Evolutionary conservation across 2,329 filamentous ascomycete species (phyloP).

Genomic region (Sporothrix pseudoabietina): DNA sequence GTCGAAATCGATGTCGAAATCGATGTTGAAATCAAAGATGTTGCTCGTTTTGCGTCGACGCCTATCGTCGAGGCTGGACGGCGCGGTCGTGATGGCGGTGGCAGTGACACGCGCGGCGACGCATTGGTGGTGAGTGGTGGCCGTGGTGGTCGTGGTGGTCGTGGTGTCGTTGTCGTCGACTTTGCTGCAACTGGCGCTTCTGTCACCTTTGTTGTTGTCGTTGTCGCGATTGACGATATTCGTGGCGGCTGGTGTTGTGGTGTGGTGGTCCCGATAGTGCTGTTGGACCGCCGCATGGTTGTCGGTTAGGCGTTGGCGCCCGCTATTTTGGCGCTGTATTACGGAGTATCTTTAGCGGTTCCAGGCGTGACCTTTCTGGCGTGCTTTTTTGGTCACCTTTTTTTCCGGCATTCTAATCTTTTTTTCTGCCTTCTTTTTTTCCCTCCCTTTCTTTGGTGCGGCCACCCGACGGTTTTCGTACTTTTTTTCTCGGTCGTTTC

Average conservation of each 20-base stretch:
- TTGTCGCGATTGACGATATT: not conserved
- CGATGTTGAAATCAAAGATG: not conserved
- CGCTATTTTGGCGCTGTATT: not conserved
- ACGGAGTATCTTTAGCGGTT: not conserved
- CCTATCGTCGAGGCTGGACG: conserved; percentile 13
- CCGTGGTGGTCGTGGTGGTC: not conserved
- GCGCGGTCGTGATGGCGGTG: conserved; percentile 8
- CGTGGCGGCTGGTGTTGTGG: conserved; percentile 10
- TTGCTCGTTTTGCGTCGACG: conserved; percentile 1
- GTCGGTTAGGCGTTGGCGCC: not conserved
- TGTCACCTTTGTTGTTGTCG: not conserved
- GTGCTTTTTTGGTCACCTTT: not conserved
- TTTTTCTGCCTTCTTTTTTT: not conserved
- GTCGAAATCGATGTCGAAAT: no score
- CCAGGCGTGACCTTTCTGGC: not conserved
- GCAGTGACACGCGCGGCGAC: conserved; percentile 19
- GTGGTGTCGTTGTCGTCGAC: not conserved
- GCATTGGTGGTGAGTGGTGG: conserved; percentile 16
- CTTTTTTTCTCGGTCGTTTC: not conserved
- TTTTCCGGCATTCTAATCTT: not conserved
- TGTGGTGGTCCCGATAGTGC: not conserved
- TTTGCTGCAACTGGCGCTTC: not conserved
- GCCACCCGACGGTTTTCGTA: conserved; percentile 10
- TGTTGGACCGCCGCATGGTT: conserved; percentile 16
- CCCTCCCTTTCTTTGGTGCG: not conserved